phyloP scores from a whole-genome alignment of 2,329 filamentous ascomycete genomes.

The Fusarium humuli region DNA sequence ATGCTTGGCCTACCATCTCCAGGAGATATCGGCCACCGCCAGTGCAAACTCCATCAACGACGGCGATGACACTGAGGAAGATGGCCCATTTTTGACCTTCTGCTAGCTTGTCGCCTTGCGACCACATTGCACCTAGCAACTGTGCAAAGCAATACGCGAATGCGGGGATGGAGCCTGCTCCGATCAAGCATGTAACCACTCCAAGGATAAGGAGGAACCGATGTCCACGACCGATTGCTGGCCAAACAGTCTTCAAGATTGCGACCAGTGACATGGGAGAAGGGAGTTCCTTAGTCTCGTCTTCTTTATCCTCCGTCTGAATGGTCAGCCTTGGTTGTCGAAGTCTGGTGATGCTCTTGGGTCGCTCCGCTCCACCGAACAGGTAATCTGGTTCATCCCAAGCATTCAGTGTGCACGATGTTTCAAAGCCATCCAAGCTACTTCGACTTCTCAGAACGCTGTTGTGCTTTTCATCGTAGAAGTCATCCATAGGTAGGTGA shows the following conservation, averaged over 20 bases:
- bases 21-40: slow-evolving; percentile 78
- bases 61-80: slow-evolving; percentile 74
- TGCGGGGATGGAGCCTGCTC: slow-evolving; percentile 75
- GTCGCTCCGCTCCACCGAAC: slow-evolving; percentile 42
- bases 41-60: slow-evolving; percentile 72
- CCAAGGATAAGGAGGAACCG: slow-evolving; percentile 69
- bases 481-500: not conserved
- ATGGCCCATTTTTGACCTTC: slow-evolving; percentile 75
- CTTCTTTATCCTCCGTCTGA: not conserved
- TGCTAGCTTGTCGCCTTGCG: slow-evolving; percentile 59
- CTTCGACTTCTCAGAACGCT: slow-evolving; percentile 18
- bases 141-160: slow-evolving; percentile 83
- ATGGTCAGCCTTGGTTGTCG: slow-evolving; percentile 9
- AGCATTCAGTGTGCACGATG: not conserved
- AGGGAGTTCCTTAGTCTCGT: slow-evolving; percentile 2
- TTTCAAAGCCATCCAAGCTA: slow-evolving; percentile 14
- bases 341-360: slow-evolving; percentile 48
- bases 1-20: slow-evolving; percentile 77
- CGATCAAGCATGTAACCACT: slow-evolving; percentile 69
- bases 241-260: slow-evolving; percentile 72
- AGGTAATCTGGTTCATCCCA: slow-evolving; percentile 31
- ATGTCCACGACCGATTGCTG: slow-evolving; percentile 65
- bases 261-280: slow-evolving; percentile 37
- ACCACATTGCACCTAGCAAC: slow-evolving; percentile 77
- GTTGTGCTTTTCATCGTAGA: slow-evolving; percentile 33